These are phyloP conservation scores for Myxozyma mucilagina DNA, from an alignment of 805 yeast genomes.

Conservation along the genomic window DNA sequence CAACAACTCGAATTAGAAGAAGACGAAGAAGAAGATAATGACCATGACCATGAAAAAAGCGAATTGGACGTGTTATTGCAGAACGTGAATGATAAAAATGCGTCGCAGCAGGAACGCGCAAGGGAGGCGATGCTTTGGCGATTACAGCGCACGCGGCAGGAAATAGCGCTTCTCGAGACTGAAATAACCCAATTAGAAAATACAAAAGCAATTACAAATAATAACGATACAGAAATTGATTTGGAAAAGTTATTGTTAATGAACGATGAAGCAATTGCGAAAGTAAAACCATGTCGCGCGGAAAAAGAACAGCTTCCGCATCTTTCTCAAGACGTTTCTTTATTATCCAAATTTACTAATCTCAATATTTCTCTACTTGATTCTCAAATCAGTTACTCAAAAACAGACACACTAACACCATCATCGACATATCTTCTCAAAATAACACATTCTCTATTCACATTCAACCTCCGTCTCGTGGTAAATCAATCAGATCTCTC, in stretches of 20 bases:
- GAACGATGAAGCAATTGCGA: too few relatives aligned
- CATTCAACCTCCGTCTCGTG: constrained; percentile 3
- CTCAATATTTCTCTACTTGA: constrained; percentile 1
- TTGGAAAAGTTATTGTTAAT: too few relatives aligned
- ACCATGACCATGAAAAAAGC: not conserved
- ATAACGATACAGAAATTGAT: too few relatives aligned
- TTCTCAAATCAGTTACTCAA: too few relatives aligned
- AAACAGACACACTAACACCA: not conserved
- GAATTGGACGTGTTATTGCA: constrained; percentile 1
- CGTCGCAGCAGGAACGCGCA: not conserved
- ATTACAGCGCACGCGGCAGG: not conserved
- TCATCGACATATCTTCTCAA: constrained; percentile 4
- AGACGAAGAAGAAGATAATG: not conserved
- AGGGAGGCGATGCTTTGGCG: constrained; percentile 6
- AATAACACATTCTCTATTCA: constrained; percentile 6
- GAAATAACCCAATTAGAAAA: not conserved
- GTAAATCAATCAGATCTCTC: constrained; percentile 25
- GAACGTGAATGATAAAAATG: not conserved
- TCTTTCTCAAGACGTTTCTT: constrained; percentile 16
- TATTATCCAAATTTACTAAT: too few relatives aligned
- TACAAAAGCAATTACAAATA: not conserved
- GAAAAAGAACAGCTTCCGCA: constrained; percentile 4
- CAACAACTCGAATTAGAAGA: constrained; percentile 15
- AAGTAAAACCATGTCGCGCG: too few relatives aligned
- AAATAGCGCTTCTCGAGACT: not conserved